Conservation (phyloP, 768 basidiomycete species). For the Panellus pusillus region DNA sequence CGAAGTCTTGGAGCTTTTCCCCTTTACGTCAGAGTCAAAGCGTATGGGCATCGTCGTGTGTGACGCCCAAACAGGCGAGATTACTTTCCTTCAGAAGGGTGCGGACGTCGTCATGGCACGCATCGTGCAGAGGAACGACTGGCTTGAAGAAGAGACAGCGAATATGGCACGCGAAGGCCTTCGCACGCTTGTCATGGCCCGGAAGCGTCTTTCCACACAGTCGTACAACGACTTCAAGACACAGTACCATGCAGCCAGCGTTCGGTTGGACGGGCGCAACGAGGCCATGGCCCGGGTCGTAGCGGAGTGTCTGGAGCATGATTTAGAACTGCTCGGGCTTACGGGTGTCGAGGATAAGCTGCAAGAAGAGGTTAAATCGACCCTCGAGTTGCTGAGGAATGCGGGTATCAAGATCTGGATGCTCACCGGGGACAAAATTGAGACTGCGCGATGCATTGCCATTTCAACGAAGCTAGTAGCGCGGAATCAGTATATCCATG, state of each 20-base stretch:
- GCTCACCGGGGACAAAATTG: conserved; percentile 99
- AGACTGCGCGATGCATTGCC: conserved; percentile 97
- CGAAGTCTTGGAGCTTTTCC: conserved; percentile 93
- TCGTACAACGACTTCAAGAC: conserved; percentile 74
- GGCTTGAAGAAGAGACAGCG: conserved; percentile 97
- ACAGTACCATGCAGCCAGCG: conserved; percentile 73
- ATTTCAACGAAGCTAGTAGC: conserved; percentile 96
- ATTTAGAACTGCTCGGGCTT: conserved; percentile 87
- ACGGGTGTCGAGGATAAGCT: conserved; percentile 99
- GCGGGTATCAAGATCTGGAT: conserved; percentile 99
- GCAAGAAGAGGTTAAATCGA: conserved; percentile 94
- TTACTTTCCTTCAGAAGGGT: conserved; percentile 93
- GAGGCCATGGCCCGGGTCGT: conserved; percentile 81
- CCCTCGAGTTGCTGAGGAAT: conserved; percentile 89
- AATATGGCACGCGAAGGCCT: conserved; percentile 98
- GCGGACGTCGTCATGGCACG: conserved; percentile 97
- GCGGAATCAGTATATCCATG: conserved; percentile 96
- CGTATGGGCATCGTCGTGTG: conserved; percentile 98
- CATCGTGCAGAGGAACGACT: conserved; percentile 96
- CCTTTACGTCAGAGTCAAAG: conserved; percentile 98
- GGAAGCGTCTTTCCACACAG: conserved; percentile 71
- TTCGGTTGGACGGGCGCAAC: conserved; percentile 75
- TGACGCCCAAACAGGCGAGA: conserved; percentile 71
- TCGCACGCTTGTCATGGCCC: conserved; percentile 89
- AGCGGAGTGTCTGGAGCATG: conserved; percentile 75